Percentiles rank a stretch among this genome's conserved stretches.
Conservation (phyloP, 345 rosid genomes). For the Moricandia arvensis region DNA sequence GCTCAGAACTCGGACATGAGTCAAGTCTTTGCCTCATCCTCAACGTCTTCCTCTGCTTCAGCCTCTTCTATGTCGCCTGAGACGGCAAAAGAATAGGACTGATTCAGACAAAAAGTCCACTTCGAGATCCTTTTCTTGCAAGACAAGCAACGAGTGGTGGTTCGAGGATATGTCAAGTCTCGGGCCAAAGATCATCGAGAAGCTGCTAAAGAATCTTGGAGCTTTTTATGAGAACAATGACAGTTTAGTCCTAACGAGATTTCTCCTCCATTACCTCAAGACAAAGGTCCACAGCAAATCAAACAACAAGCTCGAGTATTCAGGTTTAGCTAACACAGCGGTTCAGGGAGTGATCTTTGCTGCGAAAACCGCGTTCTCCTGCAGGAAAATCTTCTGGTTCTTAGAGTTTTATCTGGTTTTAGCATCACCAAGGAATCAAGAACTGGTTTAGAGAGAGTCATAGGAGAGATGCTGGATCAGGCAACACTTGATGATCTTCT, state of each 20-base stretch:
- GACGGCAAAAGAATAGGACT: slow-evolving; percentile 30
- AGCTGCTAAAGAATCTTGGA: slow-evolving; percentile 48
- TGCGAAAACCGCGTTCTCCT: slow-evolving; percentile 51
- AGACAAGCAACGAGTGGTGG: slow-evolving; percentile 67
- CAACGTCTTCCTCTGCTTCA: slow-evolving; percentile 51
- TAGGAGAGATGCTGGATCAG: slow-evolving; percentile 64
- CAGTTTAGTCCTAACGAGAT: slow-evolving; percentile 63
- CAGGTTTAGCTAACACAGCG: slow-evolving; percentile 56
- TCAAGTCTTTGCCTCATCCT: slow-evolving; percentile 38
- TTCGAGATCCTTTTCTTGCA: slow-evolving; percentile 37
- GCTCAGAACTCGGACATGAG: slow-evolving; percentile 53
- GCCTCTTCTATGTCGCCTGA: slow-evolving; percentile 46
- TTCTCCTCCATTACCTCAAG: slow-evolving; percentile 72
- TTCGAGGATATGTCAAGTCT: slow-evolving; percentile 57
- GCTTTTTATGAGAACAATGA: slow-evolving; percentile 47
- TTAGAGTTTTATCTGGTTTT: slow-evolving; percentile 50
- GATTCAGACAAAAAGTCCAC: slow-evolving; percentile 45
- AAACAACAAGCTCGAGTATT: slow-evolving; percentile 35
- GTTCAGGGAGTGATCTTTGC: slow-evolving; percentile 51
- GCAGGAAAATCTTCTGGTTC: slow-evolving; percentile 63
- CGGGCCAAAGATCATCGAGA: slow-evolving; percentile 51
- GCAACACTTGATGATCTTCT: slow-evolving; percentile 77
- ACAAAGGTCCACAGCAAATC: slow-evolving; percentile 34
- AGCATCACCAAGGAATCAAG: slow-evolving; percentile 56
- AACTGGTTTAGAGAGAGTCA: slow-evolving; percentile 56